phyloP scores from a whole-genome alignment of 345 rosid species.

The Alliaria petiolata region DNA sequence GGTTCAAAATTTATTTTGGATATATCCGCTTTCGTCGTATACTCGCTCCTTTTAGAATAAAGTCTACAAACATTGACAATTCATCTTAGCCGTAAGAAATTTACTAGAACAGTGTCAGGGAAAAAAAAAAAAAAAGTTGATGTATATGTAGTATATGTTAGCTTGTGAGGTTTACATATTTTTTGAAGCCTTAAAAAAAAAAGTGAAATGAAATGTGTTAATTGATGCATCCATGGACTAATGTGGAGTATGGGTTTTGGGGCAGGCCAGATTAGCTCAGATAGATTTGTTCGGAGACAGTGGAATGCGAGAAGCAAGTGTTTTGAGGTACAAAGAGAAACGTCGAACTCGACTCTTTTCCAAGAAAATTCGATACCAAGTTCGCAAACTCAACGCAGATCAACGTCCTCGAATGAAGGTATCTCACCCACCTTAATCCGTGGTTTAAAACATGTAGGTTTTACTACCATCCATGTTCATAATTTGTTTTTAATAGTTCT shows the following conservation, averaged over 20 bases:
- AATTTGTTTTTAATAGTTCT: too few species aligned
- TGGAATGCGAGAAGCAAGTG: slow-evolving; percentile 82
- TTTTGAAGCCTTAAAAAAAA: not conserved
- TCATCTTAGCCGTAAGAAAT: not conserved
- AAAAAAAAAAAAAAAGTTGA: not conserved
- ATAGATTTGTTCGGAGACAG: slow-evolving; percentile 66
- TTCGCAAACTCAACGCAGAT: slow-evolving; percentile 87
- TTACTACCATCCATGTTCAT: not conserved
- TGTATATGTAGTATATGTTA: not conserved
- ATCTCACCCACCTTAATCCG: slow-evolving; percentile 9
- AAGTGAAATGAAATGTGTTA: not conserved
- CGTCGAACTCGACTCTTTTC: slow-evolving; percentile 82
- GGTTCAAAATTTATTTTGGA: slow-evolving; percentile 1
- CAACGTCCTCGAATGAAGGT: slow-evolving; percentile 94
- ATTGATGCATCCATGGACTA: not conserved
- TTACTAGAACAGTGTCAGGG: not conserved
- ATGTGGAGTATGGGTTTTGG: not conserved
- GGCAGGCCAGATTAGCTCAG: slow-evolving; percentile 78
- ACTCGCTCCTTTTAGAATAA: slow-evolving; percentile 14
- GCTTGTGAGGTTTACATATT: too few species aligned
- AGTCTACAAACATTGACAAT: not conserved
- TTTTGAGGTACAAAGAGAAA: slow-evolving; percentile 84
- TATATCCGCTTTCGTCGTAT: slow-evolving; percentile 1
- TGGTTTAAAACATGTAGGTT: slow-evolving; percentile 12
- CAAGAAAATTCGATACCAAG: slow-evolving; percentile 87